phyloP scores from a whole-genome alignment of 306 rosid species.

The Quercus engelmannii region DNA sequence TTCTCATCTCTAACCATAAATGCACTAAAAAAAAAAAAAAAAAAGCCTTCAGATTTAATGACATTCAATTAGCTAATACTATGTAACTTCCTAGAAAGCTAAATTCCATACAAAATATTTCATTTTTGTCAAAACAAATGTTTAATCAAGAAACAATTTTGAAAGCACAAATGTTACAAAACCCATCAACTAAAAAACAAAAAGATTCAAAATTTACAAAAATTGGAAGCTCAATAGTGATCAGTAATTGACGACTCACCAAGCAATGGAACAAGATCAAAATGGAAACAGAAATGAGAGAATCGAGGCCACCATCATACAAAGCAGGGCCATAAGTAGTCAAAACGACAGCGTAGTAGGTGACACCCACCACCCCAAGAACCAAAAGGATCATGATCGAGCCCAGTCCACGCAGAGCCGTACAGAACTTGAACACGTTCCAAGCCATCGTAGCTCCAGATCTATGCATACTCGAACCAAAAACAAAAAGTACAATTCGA shows the following conservation, averaged over 20 bases:
- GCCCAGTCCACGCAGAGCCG: slow-evolving; percentile 93
- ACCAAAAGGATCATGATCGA: slow-evolving; percentile 96
- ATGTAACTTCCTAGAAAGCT: background rate
- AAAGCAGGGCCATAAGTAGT: slow-evolving; percentile 87
- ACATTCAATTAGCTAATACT: background rate
- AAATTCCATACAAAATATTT: background rate
- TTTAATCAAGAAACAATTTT: background rate
- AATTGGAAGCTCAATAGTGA: background rate
- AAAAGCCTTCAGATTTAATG: background rate
- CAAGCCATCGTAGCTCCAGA: slow-evolving; percentile 98
- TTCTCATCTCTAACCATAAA: background rate
- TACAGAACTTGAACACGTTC: slow-evolving; percentile 99
- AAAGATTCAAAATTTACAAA: background rate
- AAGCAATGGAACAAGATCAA: slow-evolving; percentile 85
- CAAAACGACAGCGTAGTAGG: slow-evolving; percentile 93
- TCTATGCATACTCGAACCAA: slow-evolving; percentile 72
- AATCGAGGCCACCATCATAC: slow-evolving; percentile 67
- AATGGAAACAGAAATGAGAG: slow-evolving; percentile 52
- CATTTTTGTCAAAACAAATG: background rate
- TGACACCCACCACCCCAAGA: slow-evolving; percentile 95
- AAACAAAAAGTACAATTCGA: slow-evolving; percentile 16
- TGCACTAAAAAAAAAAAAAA: background rate
- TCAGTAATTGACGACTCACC: slow-evolving; percentile 40
- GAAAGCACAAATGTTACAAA: background rate
- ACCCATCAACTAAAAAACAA: background rate